Conservation (phyloP, 2,329 filamentous ascomycete species). For the Fusarium compactum region DNA sequence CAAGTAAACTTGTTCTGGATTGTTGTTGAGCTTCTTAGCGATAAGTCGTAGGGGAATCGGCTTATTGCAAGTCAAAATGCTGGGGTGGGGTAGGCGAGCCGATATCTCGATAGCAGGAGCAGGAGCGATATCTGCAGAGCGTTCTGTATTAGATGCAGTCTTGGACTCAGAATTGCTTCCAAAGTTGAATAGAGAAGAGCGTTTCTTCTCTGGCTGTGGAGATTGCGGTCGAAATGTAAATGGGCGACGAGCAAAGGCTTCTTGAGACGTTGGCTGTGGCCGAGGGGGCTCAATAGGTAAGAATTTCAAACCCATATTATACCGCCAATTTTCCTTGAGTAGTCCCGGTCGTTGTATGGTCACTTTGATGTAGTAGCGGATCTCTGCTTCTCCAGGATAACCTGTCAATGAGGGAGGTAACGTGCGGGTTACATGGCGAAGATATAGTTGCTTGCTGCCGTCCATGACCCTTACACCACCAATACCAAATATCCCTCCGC, state of each 20-base stretch:
- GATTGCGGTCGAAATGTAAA: conserved; percentile 66
- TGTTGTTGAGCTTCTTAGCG: conserved; percentile 79
- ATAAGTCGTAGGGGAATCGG: conserved; percentile 84
- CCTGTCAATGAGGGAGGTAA: conserved; percentile 91
- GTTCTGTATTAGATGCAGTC: conserved; percentile 37
- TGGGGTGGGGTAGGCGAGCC: conserved; percentile 85
- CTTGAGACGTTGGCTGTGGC: conserved; percentile 73
- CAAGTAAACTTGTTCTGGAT: conserved; percentile 77
- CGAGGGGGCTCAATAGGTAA: conserved; percentile 92
- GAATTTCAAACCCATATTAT: conserved; percentile 80
- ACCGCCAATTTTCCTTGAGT: conserved; percentile 89
- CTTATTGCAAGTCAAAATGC: conserved; percentile 90
- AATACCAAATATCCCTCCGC: conserved; percentile 61
- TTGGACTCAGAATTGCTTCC: conserved; percentile 49
- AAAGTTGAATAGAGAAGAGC: conserved; percentile 69
- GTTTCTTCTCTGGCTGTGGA: conserved; percentile 59
- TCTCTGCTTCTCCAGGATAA: conserved; percentile 87
- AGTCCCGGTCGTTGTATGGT: conserved; percentile 90
- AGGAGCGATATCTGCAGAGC: conserved; percentile 48
- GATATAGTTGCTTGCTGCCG: conserved; percentile 71
- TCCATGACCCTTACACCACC: conserved; percentile 71
- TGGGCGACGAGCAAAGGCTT: conserved; percentile 84
- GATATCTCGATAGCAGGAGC: conserved; percentile 79
- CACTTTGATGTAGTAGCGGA: conserved; percentile 95
- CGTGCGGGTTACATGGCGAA: conserved; percentile 83